Evolutionary conservation across 192 early-diverging fungal genomes (phyloP), one percentile per base, ranked within the genome.

Genomic region (Coemansia sp.): DNA sequence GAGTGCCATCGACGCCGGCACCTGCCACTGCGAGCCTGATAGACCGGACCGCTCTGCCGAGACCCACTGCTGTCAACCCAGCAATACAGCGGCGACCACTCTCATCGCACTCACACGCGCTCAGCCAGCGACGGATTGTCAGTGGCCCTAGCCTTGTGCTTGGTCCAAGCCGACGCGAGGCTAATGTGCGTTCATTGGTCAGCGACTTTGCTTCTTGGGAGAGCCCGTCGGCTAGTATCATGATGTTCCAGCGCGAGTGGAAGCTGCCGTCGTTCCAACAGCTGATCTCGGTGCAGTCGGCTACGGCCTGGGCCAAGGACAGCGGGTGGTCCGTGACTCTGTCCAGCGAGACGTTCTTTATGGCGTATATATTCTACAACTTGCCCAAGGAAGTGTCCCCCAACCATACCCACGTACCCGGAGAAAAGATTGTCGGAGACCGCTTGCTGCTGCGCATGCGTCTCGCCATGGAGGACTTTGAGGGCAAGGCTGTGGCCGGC

Each of bases 241-340:
- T 84, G 82, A 84, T 84, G 82, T 84, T 84, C 68, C 82, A 84
- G 71, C 76, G 82, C 64, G 82, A 84, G 67, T 84, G 82, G 82
- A 84, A 79, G 71, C 82, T 84, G 71, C 82, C 82, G 49, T 84
- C 82, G 47, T 84, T 84, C 67, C 82, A 84, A 55, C 82, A 84
- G 68, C 63, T 84, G 8, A 69, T 84, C 22, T 76, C 71, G 13
- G 70, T 79, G 46, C 82, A 78, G 65, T 63, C 74, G 3, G 70
- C 82, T 2, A 74, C 77, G 18, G 67, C 77, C 29, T 84, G 82
- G 82, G 82, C 82, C 3, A 79, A 78, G 24, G 77, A 73, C 44
- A 61, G 64, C 46, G 77, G 82, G 1, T 84, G 82, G 82, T 66
- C 82, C 2, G 82, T 84, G 59, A 79, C 82, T 0, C 71, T 84